A percentile compares a stretch with the other conserved stretches of the same genome.
Evolutionary conservation across 2,329 filamentous ascomycete species (phyloP).

Genomic region (Stagonosporopsis vannaccii): DNA sequence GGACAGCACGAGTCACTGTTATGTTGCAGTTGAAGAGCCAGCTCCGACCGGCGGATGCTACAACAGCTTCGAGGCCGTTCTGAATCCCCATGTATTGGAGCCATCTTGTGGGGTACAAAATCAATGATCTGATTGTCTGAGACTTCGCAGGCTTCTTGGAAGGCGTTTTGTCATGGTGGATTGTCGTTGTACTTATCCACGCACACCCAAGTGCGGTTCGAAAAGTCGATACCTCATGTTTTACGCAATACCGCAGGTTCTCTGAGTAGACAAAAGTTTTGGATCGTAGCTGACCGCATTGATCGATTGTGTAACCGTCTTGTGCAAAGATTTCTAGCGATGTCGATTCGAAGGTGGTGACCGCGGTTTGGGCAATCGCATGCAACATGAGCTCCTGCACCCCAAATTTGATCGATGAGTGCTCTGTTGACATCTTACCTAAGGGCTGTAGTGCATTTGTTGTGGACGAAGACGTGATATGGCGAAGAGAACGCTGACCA

Average conservation of each 20-base stretch:
- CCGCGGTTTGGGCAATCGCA: constrained; percentile 15
- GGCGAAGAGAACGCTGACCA: no score
- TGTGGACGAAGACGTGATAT: background rate
- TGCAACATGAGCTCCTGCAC: constrained; percentile 21
- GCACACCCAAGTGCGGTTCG: constrained; percentile 11
- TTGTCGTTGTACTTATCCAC: constrained; percentile 18
- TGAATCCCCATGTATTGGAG: constrained; percentile 11
- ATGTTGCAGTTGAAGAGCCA: constrained; percentile 23
- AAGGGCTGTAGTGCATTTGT: background rate
- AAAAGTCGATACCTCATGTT: constrained; percentile 9
- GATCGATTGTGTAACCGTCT: constrained; percentile 23
- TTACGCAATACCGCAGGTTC: constrained; percentile 8
- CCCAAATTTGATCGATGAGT: background rate
- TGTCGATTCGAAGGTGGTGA: constrained; percentile 16
- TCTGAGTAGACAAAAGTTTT: constrained; percentile 22
- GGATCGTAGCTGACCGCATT: constrained; percentile 14
- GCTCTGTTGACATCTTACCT: background rate
- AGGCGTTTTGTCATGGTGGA: background rate
- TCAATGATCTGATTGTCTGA: constrained; percentile 11
- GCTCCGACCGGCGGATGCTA: constrained; percentile 9
- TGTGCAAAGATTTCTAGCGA: constrained; percentile 24
- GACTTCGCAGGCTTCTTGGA: background rate
- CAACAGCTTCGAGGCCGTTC: constrained; percentile 18
- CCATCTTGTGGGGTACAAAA: constrained; percentile 17
- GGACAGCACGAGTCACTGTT: constrained; percentile 15